Percentiles rank a stretch among this genome's conserved stretches.
phyloP scores from a whole-genome alignment of 2,329 filamentous ascomycete species.

The Xylariales sp. region DNA sequence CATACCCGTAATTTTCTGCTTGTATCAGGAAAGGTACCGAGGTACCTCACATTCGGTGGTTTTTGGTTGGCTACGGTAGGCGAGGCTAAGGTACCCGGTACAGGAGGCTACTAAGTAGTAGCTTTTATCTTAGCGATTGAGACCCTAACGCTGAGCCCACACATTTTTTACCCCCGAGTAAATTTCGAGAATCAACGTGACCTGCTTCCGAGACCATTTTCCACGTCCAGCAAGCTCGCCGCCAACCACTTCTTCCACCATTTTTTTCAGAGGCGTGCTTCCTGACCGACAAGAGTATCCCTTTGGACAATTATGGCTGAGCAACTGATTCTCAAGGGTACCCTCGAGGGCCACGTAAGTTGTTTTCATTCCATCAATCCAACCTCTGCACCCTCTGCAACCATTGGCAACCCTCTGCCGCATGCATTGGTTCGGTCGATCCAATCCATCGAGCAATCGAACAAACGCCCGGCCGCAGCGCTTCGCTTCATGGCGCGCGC shows the following conservation, averaged over 20 bases:
- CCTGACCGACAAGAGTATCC: slow-evolving; percentile 49
- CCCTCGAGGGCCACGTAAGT: slow-evolving; percentile 94
- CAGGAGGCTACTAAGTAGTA: slow-evolving; percentile 3
- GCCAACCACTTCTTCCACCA: slow-evolving; percentile 51
- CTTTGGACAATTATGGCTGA: slow-evolving; percentile 76
- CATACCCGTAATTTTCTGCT: slow-evolving; percentile 26
- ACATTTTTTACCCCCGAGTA: slow-evolving; percentile 55
- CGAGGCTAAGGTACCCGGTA: not conserved
- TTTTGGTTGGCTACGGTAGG: not conserved
- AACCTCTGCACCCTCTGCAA: not conserved
- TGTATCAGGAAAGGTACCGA: not conserved
- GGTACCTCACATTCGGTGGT: slow-evolving; percentile 12
- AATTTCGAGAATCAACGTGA: slow-evolving; percentile 42
- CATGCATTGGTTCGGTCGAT: not conserved
- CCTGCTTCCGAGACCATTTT: slow-evolving; percentile 33
- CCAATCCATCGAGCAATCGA: not conserved
- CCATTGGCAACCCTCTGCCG: too few species aligned
- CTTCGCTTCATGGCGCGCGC: slow-evolving; percentile 10
- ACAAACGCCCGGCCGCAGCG: not conserved
- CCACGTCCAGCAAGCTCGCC: slow-evolving; percentile 40
- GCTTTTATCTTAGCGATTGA: slow-evolving; percentile 42
- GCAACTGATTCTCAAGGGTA: slow-evolving; percentile 95
- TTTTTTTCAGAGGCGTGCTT: slow-evolving; percentile 45
- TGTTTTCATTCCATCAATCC: slow-evolving; percentile 27
- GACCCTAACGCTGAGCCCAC: slow-evolving; percentile 54